phyloP scores from a whole-genome alignment of 768 basidiomycete species.

The Lactifluus piperatus region DNA sequence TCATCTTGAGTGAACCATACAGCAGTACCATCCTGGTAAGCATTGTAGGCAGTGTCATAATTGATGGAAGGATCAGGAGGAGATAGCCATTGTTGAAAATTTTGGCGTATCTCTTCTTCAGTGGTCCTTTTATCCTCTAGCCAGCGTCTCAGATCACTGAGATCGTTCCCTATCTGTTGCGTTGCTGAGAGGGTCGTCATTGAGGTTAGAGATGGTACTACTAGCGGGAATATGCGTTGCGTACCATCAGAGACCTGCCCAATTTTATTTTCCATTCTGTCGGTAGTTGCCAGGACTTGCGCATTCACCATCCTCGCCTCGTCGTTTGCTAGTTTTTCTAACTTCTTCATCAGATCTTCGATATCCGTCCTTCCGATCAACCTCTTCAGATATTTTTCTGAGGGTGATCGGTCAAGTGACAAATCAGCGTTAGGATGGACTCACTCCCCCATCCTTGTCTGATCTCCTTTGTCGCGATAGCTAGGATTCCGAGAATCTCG shows the following conservation, averaged over 20 bases:
- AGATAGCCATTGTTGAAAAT: not conserved
- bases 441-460: not conserved
- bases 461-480: not conserved
- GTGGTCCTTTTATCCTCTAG: too few species aligned
- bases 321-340: not conserved
- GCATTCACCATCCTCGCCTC: not conserved
- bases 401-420: not conserved
- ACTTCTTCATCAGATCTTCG: not conserved
- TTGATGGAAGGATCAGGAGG: too few species aligned
- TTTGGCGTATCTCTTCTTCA: too few species aligned
- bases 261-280: not conserved
- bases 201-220: too few species aligned
- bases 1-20: too few species aligned
- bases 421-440: not conserved
- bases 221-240: not conserved
- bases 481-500: conserved; percentile 2
- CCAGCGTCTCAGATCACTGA: too few species aligned
- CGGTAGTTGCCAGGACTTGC: not conserved
- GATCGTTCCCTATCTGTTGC: too few species aligned
- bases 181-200: too few species aligned
- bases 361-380: too few species aligned
- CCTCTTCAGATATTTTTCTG: too few species aligned
- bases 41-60: not conserved
- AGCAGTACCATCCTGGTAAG: not conserved
- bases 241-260: not conserved